phyloP scores from a whole-genome alignment of 208 protist genomes.

The Trichomonas vaginalis region DNA sequence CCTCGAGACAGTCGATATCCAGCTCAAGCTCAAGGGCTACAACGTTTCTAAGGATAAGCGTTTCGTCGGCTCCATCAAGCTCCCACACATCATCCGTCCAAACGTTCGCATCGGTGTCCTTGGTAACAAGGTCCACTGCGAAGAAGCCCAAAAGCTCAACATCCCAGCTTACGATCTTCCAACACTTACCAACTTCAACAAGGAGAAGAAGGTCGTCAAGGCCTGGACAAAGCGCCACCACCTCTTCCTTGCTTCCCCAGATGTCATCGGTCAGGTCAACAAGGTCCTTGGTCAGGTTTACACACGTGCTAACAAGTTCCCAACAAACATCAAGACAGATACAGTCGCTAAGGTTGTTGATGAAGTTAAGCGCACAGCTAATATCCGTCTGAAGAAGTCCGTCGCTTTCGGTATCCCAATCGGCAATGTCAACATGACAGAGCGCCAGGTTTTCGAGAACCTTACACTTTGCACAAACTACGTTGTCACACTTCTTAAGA shows the following conservation, averaged over 20 bases:
- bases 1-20: slow-evolving; percentile 90
- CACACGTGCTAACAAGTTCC: background rate
- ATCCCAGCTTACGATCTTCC: background rate
- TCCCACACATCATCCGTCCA: slow-evolving; percentile 69
- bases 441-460: background rate
- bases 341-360: background rate
- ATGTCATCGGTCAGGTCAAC: too few relatives aligned
- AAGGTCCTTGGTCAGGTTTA: too few relatives aligned
- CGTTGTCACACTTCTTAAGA: background rate
- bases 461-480: background rate
- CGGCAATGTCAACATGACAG: background rate
- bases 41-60: slow-evolving; percentile 96
- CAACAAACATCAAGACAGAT: slow-evolving; percentile 1
- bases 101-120: slow-evolving; percentile 67
- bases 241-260: too few relatives aligned
- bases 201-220: too few relatives aligned
- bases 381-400: background rate
- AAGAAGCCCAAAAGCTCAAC: slow-evolving; percentile 64
- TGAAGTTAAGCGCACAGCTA: background rate
- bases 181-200: background rate
- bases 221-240: too few relatives aligned
- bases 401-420: background rate
- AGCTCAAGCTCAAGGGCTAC: slow-evolving; percentile 98
- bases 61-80: slow-evolving; percentile 83
- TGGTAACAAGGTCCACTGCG: slow-evolving; percentile 77